Conservation (phyloP, 2,329 filamentous ascomycete genomes). For the Fusarium xyrophilum region DNA sequence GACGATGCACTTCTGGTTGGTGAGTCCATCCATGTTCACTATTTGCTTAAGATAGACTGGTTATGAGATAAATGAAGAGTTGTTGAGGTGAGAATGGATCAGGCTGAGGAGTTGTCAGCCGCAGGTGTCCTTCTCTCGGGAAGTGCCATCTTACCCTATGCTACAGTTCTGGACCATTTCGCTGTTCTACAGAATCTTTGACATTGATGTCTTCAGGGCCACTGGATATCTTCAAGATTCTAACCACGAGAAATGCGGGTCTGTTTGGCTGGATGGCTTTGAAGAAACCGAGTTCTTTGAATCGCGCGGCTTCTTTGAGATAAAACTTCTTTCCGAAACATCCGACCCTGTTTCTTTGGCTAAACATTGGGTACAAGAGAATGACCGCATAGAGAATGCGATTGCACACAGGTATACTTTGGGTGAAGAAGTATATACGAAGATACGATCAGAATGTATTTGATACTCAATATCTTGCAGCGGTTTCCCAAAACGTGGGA, state of each 20-base stretch:
- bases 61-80: background rate
- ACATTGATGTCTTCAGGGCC: background rate
- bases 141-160: background rate
- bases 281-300: fast-evolving
- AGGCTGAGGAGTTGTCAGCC: background rate
- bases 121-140: background rate
- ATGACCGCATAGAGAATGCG: fast-evolving
- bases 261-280: fast-evolving
- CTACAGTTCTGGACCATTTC: background rate
- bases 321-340: background rate
- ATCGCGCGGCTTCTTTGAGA: fast-evolving
- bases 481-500: too few species aligned
- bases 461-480: too few species aligned
- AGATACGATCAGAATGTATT: too few species aligned
- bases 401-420: too few species aligned
- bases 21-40: background rate
- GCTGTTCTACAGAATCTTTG: background rate
- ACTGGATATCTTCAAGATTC: fast-evolving
- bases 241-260: fast-evolving
- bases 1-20: background rate
- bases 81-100: background rate
- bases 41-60: fast-evolving
- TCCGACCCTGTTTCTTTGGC: too few species aligned
- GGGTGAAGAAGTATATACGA: too few species aligned
- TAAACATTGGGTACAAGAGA: too few species aligned